Percentiles rank a stretch among this genome's conserved stretches.
phyloP scores from a whole-genome alignment of 1,139 yeast genomes.

The Casaregolazyma lundiana region DNA sequence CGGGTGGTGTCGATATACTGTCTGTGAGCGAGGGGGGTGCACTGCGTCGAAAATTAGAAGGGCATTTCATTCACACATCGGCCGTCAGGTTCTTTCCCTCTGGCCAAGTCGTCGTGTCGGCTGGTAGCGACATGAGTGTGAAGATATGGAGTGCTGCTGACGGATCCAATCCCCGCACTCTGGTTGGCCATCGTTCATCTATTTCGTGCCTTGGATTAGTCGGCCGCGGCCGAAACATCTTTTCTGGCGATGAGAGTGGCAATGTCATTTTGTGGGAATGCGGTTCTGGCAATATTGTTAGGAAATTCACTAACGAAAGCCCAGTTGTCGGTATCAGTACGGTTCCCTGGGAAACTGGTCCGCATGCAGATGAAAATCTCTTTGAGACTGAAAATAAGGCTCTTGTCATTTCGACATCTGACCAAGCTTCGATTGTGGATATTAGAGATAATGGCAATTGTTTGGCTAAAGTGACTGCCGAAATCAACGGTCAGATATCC shows the following conservation, averaged over 20 bases:
- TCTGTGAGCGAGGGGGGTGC: constrained; percentile 16
- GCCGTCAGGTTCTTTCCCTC: constrained; percentile 52
- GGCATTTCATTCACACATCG: constrained; percentile 46
- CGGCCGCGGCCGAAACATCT: constrained; percentile 61
- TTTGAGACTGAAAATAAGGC: constrained; percentile 36
- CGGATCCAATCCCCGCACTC: constrained; percentile 47
- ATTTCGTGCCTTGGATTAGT: constrained; percentile 45
- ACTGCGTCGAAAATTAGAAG: constrained; percentile 24
- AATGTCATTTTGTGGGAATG: constrained; percentile 63
- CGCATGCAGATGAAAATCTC: constrained; percentile 10
- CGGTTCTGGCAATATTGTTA: constrained; percentile 46
- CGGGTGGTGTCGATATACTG: constrained; percentile 37
- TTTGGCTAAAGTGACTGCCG: neutral
- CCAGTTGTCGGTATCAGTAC: constrained; percentile 12
- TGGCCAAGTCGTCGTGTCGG: constrained; percentile 50
- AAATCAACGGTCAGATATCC: neutral
- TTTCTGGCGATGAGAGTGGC: constrained; percentile 45
- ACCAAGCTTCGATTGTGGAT: constrained; percentile 13
- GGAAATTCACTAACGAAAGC: constrained; percentile 32
- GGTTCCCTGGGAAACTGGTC: neutral
- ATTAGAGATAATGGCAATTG: neutral
- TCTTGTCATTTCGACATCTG: constrained; percentile 12
- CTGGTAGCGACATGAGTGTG: constrained; percentile 52
- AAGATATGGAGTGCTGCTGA: constrained; percentile 53
- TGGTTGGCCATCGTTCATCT: constrained; percentile 43